Conservation (phyloP, 2,329 filamentous ascomycete species). For the Xylaria sp. region DNA sequence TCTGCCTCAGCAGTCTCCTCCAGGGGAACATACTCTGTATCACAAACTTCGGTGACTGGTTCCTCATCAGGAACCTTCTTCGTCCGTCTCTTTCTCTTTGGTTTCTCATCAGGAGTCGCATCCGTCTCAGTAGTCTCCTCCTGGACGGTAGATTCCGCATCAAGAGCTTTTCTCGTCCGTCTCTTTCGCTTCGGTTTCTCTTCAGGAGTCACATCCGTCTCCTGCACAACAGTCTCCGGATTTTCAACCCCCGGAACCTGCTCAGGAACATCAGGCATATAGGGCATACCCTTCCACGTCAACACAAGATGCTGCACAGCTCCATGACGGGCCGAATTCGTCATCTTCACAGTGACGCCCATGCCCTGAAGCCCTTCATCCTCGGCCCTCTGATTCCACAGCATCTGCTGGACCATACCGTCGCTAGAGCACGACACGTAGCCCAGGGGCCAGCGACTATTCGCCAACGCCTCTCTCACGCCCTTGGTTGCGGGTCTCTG, state of each 20-base stretch:
- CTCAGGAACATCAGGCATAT: background rate
- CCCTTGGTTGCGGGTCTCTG: slow-evolving; percentile 70
- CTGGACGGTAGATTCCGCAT: no score
- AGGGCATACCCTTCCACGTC: slow-evolving; percentile 44
- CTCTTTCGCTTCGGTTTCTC: no score
- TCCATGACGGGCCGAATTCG: slow-evolving; percentile 18
- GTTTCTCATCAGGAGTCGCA: no score
- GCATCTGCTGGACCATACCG: slow-evolving; percentile 59
- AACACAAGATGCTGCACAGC: slow-evolving; percentile 42
- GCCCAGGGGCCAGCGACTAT: slow-evolving; percentile 65
- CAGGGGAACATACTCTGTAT: no score
- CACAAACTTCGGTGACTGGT: no score
- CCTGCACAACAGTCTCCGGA: background rate
- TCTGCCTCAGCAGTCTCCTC: no score
- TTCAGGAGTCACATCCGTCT: no score
- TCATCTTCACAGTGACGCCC: slow-evolving; percentile 38
- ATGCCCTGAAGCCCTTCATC: slow-evolving; percentile 58
- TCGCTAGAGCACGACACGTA: slow-evolving; percentile 58
- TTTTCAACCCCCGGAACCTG: background rate
- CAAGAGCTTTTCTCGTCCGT: no score
- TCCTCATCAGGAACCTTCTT: no score
- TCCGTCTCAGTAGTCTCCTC: no score
- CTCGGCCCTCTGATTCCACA: slow-evolving; percentile 65
- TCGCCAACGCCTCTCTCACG: slow-evolving; percentile 64
- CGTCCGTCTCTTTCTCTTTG: no score